Base-by-base conservation (phyloP, 179 eudicot species). In the Actinidia chinensis region DNA sequence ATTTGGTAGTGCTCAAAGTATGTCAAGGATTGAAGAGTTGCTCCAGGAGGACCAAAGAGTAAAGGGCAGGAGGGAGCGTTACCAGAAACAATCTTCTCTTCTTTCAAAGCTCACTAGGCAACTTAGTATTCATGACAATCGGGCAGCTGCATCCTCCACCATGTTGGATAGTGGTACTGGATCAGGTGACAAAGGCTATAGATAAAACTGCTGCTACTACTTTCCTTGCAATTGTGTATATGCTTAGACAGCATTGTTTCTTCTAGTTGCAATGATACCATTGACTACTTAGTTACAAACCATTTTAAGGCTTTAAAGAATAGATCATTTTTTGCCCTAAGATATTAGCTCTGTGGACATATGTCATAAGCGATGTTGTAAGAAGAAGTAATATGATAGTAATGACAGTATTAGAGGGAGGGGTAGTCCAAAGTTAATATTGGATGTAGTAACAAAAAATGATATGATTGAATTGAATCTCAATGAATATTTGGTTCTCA, bases 11-110 rank as follows among this genome's bases (percentile, higher is more conserved):
- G 78, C 87, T 71, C 99, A 96, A 87, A 96, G 93, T 83, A 85
- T 88, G 0, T 83, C 88, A 65, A 92, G 87, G 87, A 92, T 94
- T 78, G 99, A 96, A 82, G 98, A 96, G 86, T 91, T 96, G 83
- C 97, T 96, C 74, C 90, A 81, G 86, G 99, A 96, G 87, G 99
- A 96, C 84, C 95, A 90, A 23, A 96, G 94, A 81, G 91, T 88
- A 73, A 96, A 91, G 86, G 89, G 90, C 52, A 90, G 73, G 83
- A 82, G 99, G 84, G 99, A 96, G 13, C 93, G 91, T 36, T 78
- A 70, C 81, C 95, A 93, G 78, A 96, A 96, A 79, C 99, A 96
- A 82, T 92, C 98, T 43, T 52, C 97, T 75, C 79, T 96, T 82
- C 93, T 96, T 59, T 91, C 98, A 20, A 96, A 92, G 82, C 92